A percentile compares a stretch with the other conserved stretches of the same genome.
phyloP scores from a whole-genome alignment of 2,329 filamentous ascomycete genomes.

The Emergomyces pasteurianus region DNA sequence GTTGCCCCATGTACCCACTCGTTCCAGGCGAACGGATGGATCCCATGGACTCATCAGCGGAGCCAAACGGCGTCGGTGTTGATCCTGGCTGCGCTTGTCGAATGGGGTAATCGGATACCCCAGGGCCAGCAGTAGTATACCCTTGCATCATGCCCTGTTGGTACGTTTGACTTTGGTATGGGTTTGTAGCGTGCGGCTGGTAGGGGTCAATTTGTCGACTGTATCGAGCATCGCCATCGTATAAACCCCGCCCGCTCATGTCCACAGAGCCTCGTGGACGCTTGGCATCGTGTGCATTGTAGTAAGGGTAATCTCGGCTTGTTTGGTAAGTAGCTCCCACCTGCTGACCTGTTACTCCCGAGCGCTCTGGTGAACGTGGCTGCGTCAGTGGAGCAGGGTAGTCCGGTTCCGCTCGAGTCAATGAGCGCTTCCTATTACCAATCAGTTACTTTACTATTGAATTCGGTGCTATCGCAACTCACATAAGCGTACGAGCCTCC shows the following conservation, averaged over 20 bases:
- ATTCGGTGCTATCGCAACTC: constrained; percentile 11
- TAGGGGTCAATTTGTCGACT: constrained; percentile 14
- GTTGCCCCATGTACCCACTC: constrained; percentile 15
- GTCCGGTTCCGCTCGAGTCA: constrained; percentile 25
- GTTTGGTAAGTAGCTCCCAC: constrained; percentile 13
- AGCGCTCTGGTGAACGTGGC: constrained; percentile 26
- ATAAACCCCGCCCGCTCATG: constrained; percentile 23
- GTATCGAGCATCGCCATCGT: constrained; percentile 26
- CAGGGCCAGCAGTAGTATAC: constrained; percentile 21
- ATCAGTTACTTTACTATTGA: constrained; percentile 9
- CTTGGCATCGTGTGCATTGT: constrained; percentile 25
- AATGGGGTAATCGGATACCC: not conserved
- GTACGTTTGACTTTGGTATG: constrained; percentile 21
- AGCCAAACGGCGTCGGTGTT: not conserved
- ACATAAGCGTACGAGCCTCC: constrained; percentile 54
- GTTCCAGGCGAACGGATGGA: constrained; percentile 19
- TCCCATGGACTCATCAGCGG: constrained; percentile 21
- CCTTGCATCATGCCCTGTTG: constrained; percentile 23
- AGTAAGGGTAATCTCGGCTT: constrained; percentile 22
- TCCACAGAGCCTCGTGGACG: constrained; percentile 30
- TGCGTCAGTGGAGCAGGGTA: constrained; percentile 22
- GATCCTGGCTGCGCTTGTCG: not conserved
- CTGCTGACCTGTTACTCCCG: constrained; percentile 10
- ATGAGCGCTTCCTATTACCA: constrained; percentile 26
- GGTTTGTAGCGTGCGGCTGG: constrained; percentile 23